A percentile compares a stretch with the other conserved stretches of the same genome.
Conservation (phyloP, 140 eudicot species). For the Flaveria floridana region DNA sequence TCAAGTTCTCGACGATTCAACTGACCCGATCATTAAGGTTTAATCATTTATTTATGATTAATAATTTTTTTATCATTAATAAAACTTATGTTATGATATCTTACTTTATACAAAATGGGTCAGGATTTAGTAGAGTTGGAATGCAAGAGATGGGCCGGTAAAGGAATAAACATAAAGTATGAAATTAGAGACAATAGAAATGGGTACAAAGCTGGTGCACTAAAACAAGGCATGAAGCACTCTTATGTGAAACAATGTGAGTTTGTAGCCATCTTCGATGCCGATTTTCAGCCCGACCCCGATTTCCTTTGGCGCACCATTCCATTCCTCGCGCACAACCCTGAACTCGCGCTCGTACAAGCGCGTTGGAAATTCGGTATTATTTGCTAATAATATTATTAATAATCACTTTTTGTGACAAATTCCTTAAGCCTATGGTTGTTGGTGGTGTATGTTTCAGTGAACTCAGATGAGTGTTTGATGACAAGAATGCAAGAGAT, state of each 20-base stretch:
- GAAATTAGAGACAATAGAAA: conserved; percentile 70
- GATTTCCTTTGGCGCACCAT: conserved; percentile 68
- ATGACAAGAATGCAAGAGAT: conserved; percentile 98
- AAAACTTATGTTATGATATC: background rate
- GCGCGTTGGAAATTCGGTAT: conserved; percentile 94
- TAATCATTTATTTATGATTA: background rate
- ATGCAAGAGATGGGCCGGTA: conserved; percentile 79
- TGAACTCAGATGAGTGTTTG: conserved; percentile 91
- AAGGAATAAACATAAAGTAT: conserved; percentile 76
- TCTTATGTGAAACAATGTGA: conserved; percentile 70
- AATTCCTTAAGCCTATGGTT: background rate
- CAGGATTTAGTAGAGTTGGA: conserved; percentile 75
- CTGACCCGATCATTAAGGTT: conserved; percentile 65
- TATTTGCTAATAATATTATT: too few relatives aligned
- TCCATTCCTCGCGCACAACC: conserved; percentile 74
- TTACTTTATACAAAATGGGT: conserved; percentile 11
- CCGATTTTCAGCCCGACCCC: conserved; percentile 86
- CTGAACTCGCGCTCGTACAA: conserved; percentile 76
- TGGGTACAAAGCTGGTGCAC: conserved; percentile 88
- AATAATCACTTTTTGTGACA: background rate
- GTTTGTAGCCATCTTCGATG: conserved; percentile 78
- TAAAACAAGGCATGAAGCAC: conserved; percentile 73
- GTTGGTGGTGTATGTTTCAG: conserved; percentile 41
- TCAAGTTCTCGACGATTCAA: conserved; percentile 96
- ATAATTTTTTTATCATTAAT: background rate